These are phyloP conservation scores for Diaporthe citri DNA, from an alignment of 2,329 filamentous ascomycete species.

Conservation along the genomic window DNA sequence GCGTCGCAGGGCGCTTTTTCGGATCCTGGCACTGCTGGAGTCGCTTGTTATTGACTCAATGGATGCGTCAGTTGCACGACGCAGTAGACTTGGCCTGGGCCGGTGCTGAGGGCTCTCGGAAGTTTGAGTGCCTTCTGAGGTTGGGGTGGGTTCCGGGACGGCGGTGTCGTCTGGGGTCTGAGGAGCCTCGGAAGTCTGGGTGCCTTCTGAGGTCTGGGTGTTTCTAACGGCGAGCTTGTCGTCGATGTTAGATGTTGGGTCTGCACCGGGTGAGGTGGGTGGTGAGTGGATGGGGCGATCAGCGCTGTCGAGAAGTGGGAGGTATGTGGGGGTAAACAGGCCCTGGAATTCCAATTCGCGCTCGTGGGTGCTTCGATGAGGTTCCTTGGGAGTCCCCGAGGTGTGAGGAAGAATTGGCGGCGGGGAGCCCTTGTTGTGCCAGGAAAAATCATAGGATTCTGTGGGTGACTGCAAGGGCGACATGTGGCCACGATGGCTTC, in stretches of 20 bases:
- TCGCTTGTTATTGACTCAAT: slow-evolving; percentile 66
- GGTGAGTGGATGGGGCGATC: slow-evolving; percentile 46
- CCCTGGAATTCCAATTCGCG: slow-evolving; percentile 72
- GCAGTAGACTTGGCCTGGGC: slow-evolving; percentile 48
- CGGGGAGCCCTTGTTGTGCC: slow-evolving; percentile 48
- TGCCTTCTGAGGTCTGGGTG: slow-evolving; percentile 28
- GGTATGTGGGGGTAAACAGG: slow-evolving; percentile 72
- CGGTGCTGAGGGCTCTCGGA: slow-evolving; percentile 23
- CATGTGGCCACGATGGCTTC: neutral
- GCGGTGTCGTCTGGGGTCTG: neutral
- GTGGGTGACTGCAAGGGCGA: slow-evolving; percentile 29
- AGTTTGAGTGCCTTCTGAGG: slow-evolving; percentile 24
- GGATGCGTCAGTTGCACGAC: slow-evolving; percentile 62
- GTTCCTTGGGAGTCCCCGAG: slow-evolving; percentile 52
- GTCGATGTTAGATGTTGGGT: slow-evolving; percentile 40
- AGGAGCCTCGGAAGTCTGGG: slow-evolving; percentile 13
- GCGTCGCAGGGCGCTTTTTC: slow-evolving; percentile 70
- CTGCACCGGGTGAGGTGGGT: slow-evolving; percentile 40
- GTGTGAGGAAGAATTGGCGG: slow-evolving; percentile 56
- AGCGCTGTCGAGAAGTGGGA: slow-evolving; percentile 69
- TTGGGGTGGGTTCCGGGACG: slow-evolving; percentile 28
- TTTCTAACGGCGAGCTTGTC: slow-evolving; percentile 37
- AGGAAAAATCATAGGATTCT: slow-evolving; percentile 37
- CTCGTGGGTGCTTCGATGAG: slow-evolving; percentile 62
- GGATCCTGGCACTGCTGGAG: slow-evolving; percentile 51